Evolutionary conservation across 2,329 filamentous ascomycete genomes (phyloP), one percentile per base, ranked within the genome.

Genomic region (Pseudogymnoascus sp.): DNA sequence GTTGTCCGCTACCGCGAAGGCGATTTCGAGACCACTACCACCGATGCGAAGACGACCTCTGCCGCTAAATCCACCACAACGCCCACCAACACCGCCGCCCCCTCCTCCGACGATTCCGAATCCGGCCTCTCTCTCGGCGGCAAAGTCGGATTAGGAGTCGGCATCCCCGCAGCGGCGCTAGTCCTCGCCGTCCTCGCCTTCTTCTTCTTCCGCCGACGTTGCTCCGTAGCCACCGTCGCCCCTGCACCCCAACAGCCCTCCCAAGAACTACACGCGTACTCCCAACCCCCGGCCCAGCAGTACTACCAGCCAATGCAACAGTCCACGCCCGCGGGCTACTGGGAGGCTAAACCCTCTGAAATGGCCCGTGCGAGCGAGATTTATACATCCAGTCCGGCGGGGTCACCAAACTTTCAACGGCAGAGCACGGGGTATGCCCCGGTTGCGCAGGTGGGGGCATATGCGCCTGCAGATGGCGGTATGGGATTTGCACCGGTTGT

Each of bases 81-180:
- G 60, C 65, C 26, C 9, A 31, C 46, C 9, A 9, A 42, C n/a
- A 60, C 26, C 46, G 7, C 66, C 7, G 61, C 50, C 3, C 6
- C 62, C 7, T 17, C 59, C 4, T 33, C 60, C 62, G 37, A 35
- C 21, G 40, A 60, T 35, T 64, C 68, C 9, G 6, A 19, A 9
- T 53, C 46, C 1, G 60, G 60, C 17, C 63, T 72, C 0, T 68
- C 68, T 2, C 69, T 68, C 1, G 71, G 69, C 7, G 71, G 67
- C 31, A 69, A 65, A 31, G 61, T 67, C 1, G 72, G 70, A 7
- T 71, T 76, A 29, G 75, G 69, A 3, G 68, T 77, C 1, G 67
- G 68, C 4, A 65, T 76, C 40, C 73, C 74, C 0, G 17, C 74
- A 0, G 68, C 71, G 2, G 64, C 70, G 15, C 64, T 77, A 11